phyloP scores from a whole-genome alignment of 202 grass and related monocot genomes.

The Setaria italica region DNA sequence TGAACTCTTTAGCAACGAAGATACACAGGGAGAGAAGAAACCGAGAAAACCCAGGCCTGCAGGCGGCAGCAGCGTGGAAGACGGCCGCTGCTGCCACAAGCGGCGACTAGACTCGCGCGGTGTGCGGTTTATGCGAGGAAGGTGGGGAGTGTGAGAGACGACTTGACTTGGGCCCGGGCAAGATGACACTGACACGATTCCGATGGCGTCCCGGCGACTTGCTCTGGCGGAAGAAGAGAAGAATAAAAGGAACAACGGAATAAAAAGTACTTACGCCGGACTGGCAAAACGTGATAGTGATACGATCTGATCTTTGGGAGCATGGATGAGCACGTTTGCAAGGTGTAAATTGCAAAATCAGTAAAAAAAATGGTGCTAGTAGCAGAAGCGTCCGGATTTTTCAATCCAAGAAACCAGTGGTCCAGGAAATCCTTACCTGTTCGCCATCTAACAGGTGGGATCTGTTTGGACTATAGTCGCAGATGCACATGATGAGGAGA shows the following conservation, averaged over 20 bases:
- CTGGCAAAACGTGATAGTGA: slow-evolving; percentile 1
- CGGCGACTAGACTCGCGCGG: slow-evolving; percentile 6
- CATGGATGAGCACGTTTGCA: background rate
- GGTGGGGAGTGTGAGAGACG: background rate
- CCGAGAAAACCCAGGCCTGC: background rate
- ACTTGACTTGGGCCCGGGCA: slow-evolving; percentile 25
- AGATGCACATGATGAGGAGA: no score
- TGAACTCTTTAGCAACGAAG: slow-evolving; percentile 16
- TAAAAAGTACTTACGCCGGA: background rate
- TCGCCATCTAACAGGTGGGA: background rate
- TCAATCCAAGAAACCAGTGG: background rate
- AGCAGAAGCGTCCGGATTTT: background rate
- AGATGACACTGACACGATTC: background rate
- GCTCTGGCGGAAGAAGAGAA: background rate
- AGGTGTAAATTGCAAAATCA: background rate
- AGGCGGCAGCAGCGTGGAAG: background rate
- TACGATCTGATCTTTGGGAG: background rate
- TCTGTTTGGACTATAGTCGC: background rate
- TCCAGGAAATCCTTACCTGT: background rate
- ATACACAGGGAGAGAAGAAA: background rate
- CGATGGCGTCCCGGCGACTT: background rate
- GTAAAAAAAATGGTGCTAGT: background rate
- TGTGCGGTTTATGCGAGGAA: background rate
- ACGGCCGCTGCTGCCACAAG: background rate
- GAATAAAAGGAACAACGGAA: no score